Conservation (phyloP, 2,329 filamentous ascomycete genomes). For the Alternaria sp. region DNA sequence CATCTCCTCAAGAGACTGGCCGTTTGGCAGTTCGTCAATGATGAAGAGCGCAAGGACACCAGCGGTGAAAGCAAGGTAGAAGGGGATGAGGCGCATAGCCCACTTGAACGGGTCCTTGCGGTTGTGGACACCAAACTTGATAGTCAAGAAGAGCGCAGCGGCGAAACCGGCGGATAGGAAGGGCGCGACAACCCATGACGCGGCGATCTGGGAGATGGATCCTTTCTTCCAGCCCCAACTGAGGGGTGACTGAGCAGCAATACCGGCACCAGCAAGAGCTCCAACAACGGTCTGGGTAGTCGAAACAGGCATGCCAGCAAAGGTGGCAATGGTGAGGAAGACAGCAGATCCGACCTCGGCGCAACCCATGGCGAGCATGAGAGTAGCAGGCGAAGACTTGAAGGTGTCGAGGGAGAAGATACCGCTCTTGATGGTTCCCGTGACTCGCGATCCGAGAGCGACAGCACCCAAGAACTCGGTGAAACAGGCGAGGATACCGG, state of each 20-base stretch:
- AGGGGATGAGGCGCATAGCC: constrained; percentile 59
- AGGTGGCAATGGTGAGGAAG: constrained; percentile 63
- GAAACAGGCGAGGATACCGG: constrained; percentile 58
- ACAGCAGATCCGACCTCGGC: constrained; percentile 52
- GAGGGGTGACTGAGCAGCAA: constrained; percentile 54
- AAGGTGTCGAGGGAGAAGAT: constrained; percentile 63
- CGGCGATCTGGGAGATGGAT: constrained; percentile 50
- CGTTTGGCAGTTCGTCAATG: constrained; percentile 58
- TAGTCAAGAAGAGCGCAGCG: constrained; percentile 59
- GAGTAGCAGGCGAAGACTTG: constrained; percentile 57
- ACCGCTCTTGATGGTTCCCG: constrained; percentile 69
- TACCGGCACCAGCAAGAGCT: constrained; percentile 67
- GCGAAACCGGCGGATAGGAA: constrained; percentile 59
- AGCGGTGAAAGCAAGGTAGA: constrained; percentile 60
- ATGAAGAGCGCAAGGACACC: constrained; percentile 66
- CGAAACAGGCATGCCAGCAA: constrained; percentile 65
- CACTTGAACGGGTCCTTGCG: constrained; percentile 60
- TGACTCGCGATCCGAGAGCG: constrained; percentile 62
- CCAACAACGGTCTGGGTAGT: constrained; percentile 70
- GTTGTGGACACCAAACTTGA: constrained; percentile 62
- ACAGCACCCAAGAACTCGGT: constrained; percentile 64
- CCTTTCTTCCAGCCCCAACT: constrained; percentile 41
- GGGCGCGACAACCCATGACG: constrained; percentile 61
- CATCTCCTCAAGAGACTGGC: constrained; percentile 41
- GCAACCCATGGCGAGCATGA: constrained; percentile 68